phyloP scores from a whole-genome alignment of 371 early-diverging fungal genomes.

The Rhizopus arrhizus region DNA sequence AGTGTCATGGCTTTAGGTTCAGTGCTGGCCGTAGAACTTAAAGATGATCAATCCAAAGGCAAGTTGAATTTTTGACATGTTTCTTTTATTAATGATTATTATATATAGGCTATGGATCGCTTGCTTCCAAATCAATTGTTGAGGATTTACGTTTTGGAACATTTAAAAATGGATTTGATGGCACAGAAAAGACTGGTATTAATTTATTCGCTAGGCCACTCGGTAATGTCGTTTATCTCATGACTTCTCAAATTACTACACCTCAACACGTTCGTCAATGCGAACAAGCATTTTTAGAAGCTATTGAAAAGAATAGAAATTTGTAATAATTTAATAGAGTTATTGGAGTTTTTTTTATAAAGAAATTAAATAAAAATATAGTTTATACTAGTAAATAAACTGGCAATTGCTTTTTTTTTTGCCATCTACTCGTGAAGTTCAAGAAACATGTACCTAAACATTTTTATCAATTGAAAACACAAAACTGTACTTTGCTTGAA shows the following conservation, averaged over 20 bases:
- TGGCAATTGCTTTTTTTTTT: no score
- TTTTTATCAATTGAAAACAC: no score
- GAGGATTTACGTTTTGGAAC: slow-evolving; percentile 45
- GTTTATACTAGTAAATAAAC: no score
- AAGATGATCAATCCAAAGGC: slow-evolving; percentile 51
- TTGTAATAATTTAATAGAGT: neutral
- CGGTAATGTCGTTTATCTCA: slow-evolving; percentile 79
- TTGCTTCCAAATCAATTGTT: slow-evolving; percentile 51
- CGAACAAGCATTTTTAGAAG: slow-evolving; percentile 52
- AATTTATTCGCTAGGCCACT: slow-evolving; percentile 70
- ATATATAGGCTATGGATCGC: slow-evolving; percentile 61
- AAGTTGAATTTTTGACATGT: neutral
- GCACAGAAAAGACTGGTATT: slow-evolving; percentile 35
- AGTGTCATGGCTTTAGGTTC: slow-evolving; percentile 78
- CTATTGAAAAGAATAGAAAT: slow-evolving; percentile 12
- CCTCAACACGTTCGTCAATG: slow-evolving; percentile 54
- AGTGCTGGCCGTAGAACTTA: slow-evolving; percentile 72
- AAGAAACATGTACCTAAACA: no score
- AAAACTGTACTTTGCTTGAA: no score
- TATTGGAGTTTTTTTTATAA: no score
- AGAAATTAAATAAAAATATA: no score
- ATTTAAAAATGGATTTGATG: slow-evolving; percentile 38
- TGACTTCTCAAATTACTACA: slow-evolving; percentile 67
- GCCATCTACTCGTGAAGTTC: no score
- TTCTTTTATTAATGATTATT: neutral